phyloP scores from a whole-genome alignment of 1,284 basidiomycete species.

The Bondarzewia mesenterica region DNA sequence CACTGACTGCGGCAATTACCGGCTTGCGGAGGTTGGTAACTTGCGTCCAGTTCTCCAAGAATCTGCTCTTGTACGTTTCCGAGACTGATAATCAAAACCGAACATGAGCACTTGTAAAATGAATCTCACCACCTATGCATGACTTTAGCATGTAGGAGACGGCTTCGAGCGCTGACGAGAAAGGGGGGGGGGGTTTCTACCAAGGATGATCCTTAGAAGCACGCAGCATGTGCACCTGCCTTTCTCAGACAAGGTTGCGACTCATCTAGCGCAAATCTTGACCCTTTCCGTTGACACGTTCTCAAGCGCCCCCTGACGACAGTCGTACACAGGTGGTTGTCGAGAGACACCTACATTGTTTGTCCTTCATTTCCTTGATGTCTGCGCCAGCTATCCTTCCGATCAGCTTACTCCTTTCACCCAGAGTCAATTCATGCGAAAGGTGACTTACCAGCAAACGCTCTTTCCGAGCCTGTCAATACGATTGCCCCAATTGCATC shows the following conservation, averaged over 20 bases:
- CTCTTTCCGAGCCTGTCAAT: conserved; percentile 88
- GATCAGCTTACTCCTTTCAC: background rate
- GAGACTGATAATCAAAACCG: conserved; percentile 43
- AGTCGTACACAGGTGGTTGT: background rate
- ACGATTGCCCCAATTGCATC: conserved; percentile 78
- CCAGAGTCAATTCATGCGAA: conserved; percentile 6
- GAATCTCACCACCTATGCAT: background rate
- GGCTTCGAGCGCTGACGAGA: no score
- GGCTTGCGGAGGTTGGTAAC: conserved; percentile 81
- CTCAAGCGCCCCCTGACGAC: no score
- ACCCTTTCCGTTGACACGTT: no score
- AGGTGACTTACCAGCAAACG: conserved; percentile 73
- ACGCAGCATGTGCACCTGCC: no score
- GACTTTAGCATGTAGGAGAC: background rate
- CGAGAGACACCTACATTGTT: conserved; percentile 60
- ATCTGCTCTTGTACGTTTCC: conserved; percentile 85
- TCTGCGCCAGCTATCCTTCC: conserved; percentile 65
- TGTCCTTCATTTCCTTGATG: conserved; percentile 93
- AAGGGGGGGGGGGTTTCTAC: no score
- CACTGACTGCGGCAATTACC: conserved; percentile 92
- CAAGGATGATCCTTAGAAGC: no score
- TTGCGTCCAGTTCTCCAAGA: conserved; percentile 83
- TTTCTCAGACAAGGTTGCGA: background rate
- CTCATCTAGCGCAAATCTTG: no score
- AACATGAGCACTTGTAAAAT: conserved; percentile 3